These are phyloP conservation scores for Phytophthora pluvialis DNA, from an alignment of 352 stramenopile species.

Conservation along the genomic window DNA sequence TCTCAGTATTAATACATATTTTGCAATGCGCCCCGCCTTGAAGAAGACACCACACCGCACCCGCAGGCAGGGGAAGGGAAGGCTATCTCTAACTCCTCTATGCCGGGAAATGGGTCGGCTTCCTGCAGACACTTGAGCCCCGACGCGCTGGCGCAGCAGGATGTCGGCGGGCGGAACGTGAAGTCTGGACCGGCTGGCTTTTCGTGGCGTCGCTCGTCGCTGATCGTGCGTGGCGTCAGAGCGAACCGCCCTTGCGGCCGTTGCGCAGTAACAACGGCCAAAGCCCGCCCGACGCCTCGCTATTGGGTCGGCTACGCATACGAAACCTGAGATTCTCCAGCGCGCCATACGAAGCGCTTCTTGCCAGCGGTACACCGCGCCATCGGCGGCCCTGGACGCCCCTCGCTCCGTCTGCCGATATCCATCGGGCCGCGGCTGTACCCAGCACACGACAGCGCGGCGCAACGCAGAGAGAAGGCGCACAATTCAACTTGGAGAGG, in stretches of 20 bases:
- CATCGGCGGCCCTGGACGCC: constrained; percentile 6
- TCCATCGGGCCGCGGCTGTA: constrained; percentile 16
- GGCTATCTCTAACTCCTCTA: constrained; percentile 3
- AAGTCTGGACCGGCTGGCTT: constrained; percentile 18
- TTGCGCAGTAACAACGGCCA: constrained; percentile 22
- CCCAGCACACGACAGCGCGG: constrained; percentile 19
- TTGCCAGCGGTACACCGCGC: constrained; percentile 14
- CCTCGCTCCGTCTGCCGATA: constrained; percentile 21
- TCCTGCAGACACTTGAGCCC: constrained; percentile 4
- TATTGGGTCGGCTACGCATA: constrained; percentile 1
- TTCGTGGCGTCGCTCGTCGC: constrained; percentile 19
- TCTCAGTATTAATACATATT: too few species aligned
- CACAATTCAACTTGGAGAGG: constrained; percentile 18
- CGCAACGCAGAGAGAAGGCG: constrained; percentile 14
- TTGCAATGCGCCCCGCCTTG: too few species aligned
- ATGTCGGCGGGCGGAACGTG: constrained; percentile 18
- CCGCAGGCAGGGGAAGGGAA: constrained; percentile 1
- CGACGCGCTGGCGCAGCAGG: neutral
- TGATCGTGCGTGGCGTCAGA: constrained; percentile 22
- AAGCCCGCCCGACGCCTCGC: neutral
- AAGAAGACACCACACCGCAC: too few species aligned
- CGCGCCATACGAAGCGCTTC: neutral
- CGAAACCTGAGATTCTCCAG: constrained; percentile 6
- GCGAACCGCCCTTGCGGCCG: neutral
- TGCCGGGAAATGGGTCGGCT: constrained; percentile 9